Percentiles rank a stretch among this genome's conserved stretches.
These are phyloP conservation scores for Lecanicillium sp. DNA, from an alignment of 2,329 filamentous ascomycete genomes.

Conservation along the genomic window DNA sequence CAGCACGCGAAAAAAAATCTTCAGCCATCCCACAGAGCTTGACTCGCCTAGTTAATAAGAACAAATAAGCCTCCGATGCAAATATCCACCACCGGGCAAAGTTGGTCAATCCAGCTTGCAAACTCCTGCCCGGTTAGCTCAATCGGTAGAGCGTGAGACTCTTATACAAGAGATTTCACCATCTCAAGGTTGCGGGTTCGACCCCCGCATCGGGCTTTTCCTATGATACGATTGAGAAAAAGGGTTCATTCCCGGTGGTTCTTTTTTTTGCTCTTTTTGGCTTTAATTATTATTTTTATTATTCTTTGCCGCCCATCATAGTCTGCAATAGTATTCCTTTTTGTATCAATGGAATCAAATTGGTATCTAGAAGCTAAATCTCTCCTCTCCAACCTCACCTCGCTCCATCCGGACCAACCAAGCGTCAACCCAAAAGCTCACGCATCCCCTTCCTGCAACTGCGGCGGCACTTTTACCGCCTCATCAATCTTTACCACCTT, in stretches of 20 bases:
- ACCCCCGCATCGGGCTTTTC: constrained; percentile 33
- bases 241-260: constrained; percentile 17
- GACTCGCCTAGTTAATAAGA: too few species aligned
- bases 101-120: too few species aligned
- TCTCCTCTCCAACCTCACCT: background rate
- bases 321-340: too few species aligned
- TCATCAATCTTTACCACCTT: constrained; percentile 47
- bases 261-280: constrained; percentile 36
- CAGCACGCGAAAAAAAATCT: too few species aligned
- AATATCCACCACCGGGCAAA: too few species aligned
- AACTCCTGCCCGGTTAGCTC: constrained; percentile 47
- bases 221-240: constrained; percentile 16
- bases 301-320: too few species aligned
- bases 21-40: too few species aligned
- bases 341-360: background rate
- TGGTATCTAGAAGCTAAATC: background rate
- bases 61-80: too few species aligned
- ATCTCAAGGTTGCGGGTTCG: constrained; percentile 51
- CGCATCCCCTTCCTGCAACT: constrained; percentile 13
- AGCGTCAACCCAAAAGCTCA: background rate
- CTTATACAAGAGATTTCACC: constrained; percentile 28
- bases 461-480: constrained; percentile 9
- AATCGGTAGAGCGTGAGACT: constrained; percentile 69
- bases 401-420: background rate
- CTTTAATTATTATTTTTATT: too few species aligned